These are phyloP conservation scores for Salinomyces thailandicus DNA, from an alignment of 2,329 filamentous ascomycete species.

Conservation along the genomic window DNA sequence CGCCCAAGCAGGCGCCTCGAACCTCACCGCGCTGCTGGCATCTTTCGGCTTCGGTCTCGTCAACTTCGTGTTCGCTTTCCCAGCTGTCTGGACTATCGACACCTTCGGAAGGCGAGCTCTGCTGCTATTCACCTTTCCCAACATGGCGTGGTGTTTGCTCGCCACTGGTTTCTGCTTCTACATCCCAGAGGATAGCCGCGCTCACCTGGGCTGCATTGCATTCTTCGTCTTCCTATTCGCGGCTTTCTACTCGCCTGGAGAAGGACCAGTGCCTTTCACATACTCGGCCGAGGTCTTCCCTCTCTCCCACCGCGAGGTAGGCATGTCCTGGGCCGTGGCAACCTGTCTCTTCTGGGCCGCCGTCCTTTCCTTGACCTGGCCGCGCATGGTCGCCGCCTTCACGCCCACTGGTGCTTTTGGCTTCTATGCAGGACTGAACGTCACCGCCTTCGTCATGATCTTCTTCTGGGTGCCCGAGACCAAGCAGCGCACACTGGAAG, in stretches of 20 bases:
- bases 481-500: conserved; percentile 40
- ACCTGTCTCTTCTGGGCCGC: conserved; percentile 40
- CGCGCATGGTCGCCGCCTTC: conserved; percentile 38
- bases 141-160: conserved; percentile 40
- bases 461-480: conserved; percentile 42
- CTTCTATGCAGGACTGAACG: conserved; percentile 50
- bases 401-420: conserved; percentile 47
- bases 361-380: conserved; percentile 42
- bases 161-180: conserved; percentile 43
- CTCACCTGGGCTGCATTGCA: conserved; percentile 19
- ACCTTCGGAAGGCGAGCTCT: conserved; percentile 44
- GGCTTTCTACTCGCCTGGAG: conserved; percentile 30
- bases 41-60: conserved; percentile 37
- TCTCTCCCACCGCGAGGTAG: conserved; percentile 58
- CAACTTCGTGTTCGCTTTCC: conserved; percentile 30
- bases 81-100: conserved; percentile 32
- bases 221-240: conserved; percentile 47
- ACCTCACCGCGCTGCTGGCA: conserved; percentile 27
- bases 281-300: conserved; percentile 63
- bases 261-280: conserved; percentile 39
- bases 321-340: conserved; percentile 57
- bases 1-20: conserved; percentile 25
- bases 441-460: conserved; percentile 52
- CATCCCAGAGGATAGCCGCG: conserved; percentile 38
- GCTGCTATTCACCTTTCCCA: conserved; percentile 39